Base-by-base conservation (phyloP, 2,329 filamentous ascomycete species). In the Alternaria viburni region DNA sequence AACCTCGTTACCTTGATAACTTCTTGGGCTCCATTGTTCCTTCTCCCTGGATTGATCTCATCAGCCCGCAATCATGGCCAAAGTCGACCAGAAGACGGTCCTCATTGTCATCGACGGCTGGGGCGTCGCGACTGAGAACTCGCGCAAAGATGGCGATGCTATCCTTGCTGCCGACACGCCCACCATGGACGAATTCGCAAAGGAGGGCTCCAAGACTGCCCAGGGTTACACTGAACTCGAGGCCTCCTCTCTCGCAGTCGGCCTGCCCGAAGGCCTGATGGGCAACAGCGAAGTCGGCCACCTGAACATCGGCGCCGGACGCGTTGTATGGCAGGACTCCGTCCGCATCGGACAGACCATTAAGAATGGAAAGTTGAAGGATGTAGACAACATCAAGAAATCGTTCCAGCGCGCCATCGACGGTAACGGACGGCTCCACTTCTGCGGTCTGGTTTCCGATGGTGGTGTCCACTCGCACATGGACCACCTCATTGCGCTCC, bases 251-350 rank as follows among this genome's bases (percentile, higher is more conserved):
- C 88, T 97, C 64, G 96, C 96, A 49, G 96, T 99, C 69, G 96
- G 96, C 70, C 88, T 99, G 57, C 96, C 96, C 19, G 94, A 99
- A 80, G 96, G 96, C 63, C 86, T 99, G 71, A 99, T 99, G 96
- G 96, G 96, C 70, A 99, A 99, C 86, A 97, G 93, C 74, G 96
- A 99, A 83, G 96, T 99, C 81, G 96, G 96, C 66, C 96, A 99
- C 83, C 83, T 99, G 85, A 99, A 99, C 87, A 98, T 99, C 80
- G 96, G 96, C 75, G 96, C 96, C 63, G 96, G 96, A 62, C 89
- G 96, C 77, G 96, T 99, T 65, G 96, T 99, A 75, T 99, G 96
- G 96, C 96, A 99, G 82, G 95, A 86, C 72, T 83, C 96, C 69
- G 96, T 99, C 70, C 92, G 96, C 76, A 99, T 99, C 83, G 96